Base-by-base conservation (phyloP, 805 yeast species). In the Debaryomyces maramus region DNA sequence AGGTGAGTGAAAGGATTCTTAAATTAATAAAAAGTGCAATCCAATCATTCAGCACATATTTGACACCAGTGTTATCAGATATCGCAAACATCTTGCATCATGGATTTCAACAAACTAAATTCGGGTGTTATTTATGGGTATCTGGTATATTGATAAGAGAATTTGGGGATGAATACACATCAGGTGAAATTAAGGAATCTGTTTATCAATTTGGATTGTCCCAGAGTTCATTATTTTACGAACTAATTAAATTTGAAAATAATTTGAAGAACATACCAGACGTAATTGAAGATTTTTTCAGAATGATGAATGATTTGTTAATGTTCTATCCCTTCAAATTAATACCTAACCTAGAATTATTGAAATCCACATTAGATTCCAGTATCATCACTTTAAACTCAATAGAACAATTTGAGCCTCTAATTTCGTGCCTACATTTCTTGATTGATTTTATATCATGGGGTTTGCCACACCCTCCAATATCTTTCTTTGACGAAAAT, bases 101-200 rank as follows among this genome's bases (percentile, higher is more conserved):
- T 27, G 93, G 95, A 1, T 90, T 88, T 64, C 73, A 80, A 32
- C 64, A 65, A 19, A 83, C 84, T 15, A 77, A 80, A 24, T 78
- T 67, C 53, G 97, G 97, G 3, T 87, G 96, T 58, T 89, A 84
- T 56, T 65, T 90, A 40, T 90, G 95, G 93, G 91, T 87, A 10
- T 83, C 95, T 2, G 97, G 97, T 6, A 73, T 85, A 7, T 67
- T 89, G 19, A 79, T 86, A 38, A 78, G 86, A 41, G 91, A 87
- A 44, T 90, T 73, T 60, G 80, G 82, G 21, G 83, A 81, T 48
- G 80, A 74, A 33, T 75, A 68, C 42, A 39, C 55, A 23, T 61
- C 65, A n/a, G 72, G 58, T 6, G 72, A 67, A 3, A 64, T 81
- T 15, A 78, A 77, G 46, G 72, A 71, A 20, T 76, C 86, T 2